Percentiles rank a stretch among this genome's conserved stretches.
phyloP scores from a whole-genome alignment of 176 grass and related monocot genomes.

The Zizania latifolia region DNA sequence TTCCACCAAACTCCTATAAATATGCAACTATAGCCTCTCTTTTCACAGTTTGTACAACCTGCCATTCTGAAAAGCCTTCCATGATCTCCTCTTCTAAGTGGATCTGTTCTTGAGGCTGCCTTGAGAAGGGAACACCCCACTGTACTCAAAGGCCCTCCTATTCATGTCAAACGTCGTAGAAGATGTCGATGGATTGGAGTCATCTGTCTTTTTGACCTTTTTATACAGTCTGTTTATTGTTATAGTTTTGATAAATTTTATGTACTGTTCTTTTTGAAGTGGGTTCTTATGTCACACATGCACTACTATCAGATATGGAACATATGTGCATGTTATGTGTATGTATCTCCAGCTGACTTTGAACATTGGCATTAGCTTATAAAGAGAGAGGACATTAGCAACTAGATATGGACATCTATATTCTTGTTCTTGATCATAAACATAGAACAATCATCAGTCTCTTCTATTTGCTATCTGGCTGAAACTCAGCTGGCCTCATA shows the following conservation, averaged over 20 bases:
- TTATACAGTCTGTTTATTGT: not conserved
- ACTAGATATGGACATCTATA: constrained; percentile 14
- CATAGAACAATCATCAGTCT: not conserved
- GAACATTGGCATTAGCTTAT: not conserved
- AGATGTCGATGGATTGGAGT: constrained; percentile 14
- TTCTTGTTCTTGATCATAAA: constrained; percentile 15
- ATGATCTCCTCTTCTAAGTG: not conserved
- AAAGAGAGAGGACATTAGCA: not conserved
- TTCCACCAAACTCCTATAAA: constrained; percentile 4
- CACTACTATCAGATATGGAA: not conserved
- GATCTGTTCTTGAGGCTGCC: constrained; percentile 31
- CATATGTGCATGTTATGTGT: not conserved
- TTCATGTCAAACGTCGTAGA: constrained; percentile 31
- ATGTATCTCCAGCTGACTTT: not conserved
- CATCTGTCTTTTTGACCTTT: not conserved
- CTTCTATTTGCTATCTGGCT: constrained; percentile 34
- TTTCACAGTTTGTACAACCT: not conserved
- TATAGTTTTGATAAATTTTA: not conserved
- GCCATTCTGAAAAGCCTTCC: not conserved
- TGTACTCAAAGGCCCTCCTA: constrained; percentile 66
- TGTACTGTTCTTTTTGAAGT: not conserved
- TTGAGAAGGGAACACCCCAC: constrained; percentile 46
- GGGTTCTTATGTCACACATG: not conserved
- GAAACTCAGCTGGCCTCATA: constrained; percentile 35
- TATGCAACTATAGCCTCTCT: not conserved